Base-by-base conservation (phyloP, 2,329 filamentous ascomycete genomes). In the Monilinia laxa region DNA sequence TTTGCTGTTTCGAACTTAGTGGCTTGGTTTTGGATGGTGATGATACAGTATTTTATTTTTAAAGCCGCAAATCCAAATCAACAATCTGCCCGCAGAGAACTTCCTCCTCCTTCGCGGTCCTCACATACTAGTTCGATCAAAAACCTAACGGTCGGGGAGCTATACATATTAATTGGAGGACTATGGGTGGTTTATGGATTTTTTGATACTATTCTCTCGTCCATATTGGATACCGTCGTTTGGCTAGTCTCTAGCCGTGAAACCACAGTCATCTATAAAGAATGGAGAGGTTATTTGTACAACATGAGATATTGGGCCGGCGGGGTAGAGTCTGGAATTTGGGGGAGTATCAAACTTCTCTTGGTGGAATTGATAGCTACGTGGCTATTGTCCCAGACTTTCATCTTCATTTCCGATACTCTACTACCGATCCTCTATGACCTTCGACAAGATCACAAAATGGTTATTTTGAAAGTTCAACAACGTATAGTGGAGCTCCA, bases 11-110 rank as follows among this genome's bases (percentile, higher is more conserved):
- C 35, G 14, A 62, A 31, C 23, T 7, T 62, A 4, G 35, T 52
- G 14, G 64, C 64, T 9, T 62, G 56, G 31, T 20, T 60, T 7
- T 65, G 35, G 38, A 65, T 65, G 64, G 16, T 62, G 18, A 23
- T 42, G 10, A 23, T 65, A 5, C 64, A 65, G 35, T 65, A 65
- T 28, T 53, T 65, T 16, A 38, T 62, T 12, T 53, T 62, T 1
- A 53, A 40, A 31, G n/a, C 53, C 5, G 28, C 51, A 0, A 25
- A 42, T 53, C 42, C 47, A 10, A 31, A 38, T 14, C 45, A 20
- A 23, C 23, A 38, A 11, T n/a, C 23, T 14, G n/a, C 12, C 4
- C 49, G 23, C 12, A 23, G 23, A 28, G 49, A 25, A 18, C 20
- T 40, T 10, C 20, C 55, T 42, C 20, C 55, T 6, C 14, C 23